Conservation (phyloP, 2,329 filamentous ascomycete species). For the Stagonosporopsis tanaceti region DNA sequence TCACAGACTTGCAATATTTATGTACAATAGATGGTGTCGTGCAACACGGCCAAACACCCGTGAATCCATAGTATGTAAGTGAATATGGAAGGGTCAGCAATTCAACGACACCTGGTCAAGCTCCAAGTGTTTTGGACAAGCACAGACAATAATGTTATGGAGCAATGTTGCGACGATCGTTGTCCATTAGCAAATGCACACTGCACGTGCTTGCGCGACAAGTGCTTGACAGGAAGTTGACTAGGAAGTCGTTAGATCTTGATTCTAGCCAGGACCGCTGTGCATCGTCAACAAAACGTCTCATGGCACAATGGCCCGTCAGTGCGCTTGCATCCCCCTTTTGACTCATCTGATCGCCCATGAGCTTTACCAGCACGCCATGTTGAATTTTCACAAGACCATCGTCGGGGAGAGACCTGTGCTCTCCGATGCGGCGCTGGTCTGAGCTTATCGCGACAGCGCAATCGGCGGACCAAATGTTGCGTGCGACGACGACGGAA, state of each 20-base stretch:
- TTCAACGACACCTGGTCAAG: too few species aligned
- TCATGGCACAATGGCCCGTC: neutral
- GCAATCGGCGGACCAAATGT: conserved; percentile 3
- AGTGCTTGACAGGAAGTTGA: neutral
- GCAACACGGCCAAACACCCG: too few species aligned
- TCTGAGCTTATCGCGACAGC: neutral
- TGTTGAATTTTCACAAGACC: conserved; percentile 10
- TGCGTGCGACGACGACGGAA: conserved; percentile 5
- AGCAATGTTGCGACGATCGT: conserved; percentile 6
- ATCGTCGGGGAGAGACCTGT: conserved; percentile 11
- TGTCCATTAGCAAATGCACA: neutral
- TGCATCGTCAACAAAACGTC: conserved; percentile 9
- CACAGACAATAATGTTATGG: neutral
- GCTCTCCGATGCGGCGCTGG: conserved; percentile 7
- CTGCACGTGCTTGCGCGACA: conserved; percentile 9
- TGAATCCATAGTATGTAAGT: too few species aligned
- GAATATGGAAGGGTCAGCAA: too few species aligned
- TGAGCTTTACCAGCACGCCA: conserved; percentile 11
- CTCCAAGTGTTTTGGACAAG: too few species aligned
- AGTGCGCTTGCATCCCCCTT: neutral
- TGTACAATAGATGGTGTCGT: too few species aligned
- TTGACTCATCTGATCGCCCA: conserved; percentile 13
- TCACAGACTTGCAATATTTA: too few species aligned
- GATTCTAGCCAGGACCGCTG: neutral
- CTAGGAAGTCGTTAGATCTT: neutral